phyloP scores from a whole-genome alignment of 345 rosid species.

The Eucalyptus rudis region DNA sequence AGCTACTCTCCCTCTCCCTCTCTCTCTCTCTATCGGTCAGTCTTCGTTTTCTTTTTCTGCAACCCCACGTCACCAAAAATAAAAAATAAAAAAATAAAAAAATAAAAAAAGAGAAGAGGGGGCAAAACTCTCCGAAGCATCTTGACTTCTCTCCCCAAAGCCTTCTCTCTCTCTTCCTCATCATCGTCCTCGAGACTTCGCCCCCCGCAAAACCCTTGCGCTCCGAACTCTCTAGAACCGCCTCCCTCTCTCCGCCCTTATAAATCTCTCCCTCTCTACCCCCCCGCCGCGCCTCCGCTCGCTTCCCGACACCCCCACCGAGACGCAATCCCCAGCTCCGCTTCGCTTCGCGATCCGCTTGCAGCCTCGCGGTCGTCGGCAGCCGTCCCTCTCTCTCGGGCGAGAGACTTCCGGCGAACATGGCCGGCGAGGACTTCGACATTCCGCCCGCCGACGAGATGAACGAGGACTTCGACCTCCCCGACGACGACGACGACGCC shows the following conservation, averaged over 20 bases:
- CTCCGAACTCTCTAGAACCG: background rate
- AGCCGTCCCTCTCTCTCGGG: background rate
- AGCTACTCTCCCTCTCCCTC: background rate
- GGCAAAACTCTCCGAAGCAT: background rate
- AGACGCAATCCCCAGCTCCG: background rate
- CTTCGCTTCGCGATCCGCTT: background rate
- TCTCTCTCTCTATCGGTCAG: too few species aligned
- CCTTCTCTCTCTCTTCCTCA: background rate
- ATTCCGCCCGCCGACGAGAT: constrained; percentile 9
- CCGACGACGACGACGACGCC: constrained; percentile 3
- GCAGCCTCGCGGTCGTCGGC: background rate
- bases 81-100: background rate
- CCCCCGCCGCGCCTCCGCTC: background rate
- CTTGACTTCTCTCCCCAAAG: background rate
- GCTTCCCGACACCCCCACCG: background rate
- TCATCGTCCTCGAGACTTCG: background rate
- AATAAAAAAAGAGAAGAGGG: background rate
- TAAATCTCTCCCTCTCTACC: background rate
- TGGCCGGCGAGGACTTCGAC: constrained; percentile 19
- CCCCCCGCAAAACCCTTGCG: background rate
- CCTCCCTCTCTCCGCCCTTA: background rate
- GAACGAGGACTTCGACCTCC: constrained; percentile 8
- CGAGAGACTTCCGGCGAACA: background rate
- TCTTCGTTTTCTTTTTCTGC: background rate
- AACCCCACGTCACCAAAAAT: background rate